A percentile compares a stretch with the other conserved stretches of the same genome.
These are phyloP conservation scores for Xylariaceae sp. DNA, from an alignment of 2,329 filamentous ascomycete species.

Conservation along the genomic window DNA sequence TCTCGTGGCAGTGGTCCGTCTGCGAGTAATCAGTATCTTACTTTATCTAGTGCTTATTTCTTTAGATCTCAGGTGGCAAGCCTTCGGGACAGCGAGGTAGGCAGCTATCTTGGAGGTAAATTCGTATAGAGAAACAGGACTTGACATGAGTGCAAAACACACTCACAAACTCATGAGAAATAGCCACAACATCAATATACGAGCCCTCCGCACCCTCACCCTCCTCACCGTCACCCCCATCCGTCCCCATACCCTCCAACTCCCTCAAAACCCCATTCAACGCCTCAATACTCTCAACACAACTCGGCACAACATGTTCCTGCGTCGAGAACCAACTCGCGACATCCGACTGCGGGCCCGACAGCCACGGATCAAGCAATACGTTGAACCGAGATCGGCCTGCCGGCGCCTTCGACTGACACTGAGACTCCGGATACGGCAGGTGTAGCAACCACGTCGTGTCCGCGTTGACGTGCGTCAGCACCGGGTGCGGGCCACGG, in stretches of 20 bases:
- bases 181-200: conserved; percentile 54
- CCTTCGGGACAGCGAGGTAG: too few species aligned
- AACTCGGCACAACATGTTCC: conserved; percentile 54
- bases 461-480: conserved; percentile 64
- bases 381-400: conserved; percentile 48
- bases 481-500: conserved; percentile 33
- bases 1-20: conserved; percentile 63
- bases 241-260: conserved; percentile 37
- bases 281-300: conserved; percentile 51
- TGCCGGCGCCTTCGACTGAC: conserved; percentile 33
- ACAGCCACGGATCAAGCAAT: conserved; percentile 63
- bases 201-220: conserved; percentile 26
- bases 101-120: too few species aligned
- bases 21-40: too few species aligned
- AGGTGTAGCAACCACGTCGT: conserved; percentile 65
- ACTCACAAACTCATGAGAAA: conserved; percentile 59
- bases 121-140: too few species aligned
- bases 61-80: too few species aligned
- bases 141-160: too few species aligned
- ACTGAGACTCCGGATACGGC: conserved; percentile 48
- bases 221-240: not conserved
- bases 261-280: conserved; percentile 49
- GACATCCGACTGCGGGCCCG: conserved; percentile 59
- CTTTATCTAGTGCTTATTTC: too few species aligned
- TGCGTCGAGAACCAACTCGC: conserved; percentile 63